Evolutionary conservation across 2,329 filamentous ascomycete genomes (phyloP), one percentile per base, ranked within the genome.

Genomic region (Thelonectria rubi): DNA sequence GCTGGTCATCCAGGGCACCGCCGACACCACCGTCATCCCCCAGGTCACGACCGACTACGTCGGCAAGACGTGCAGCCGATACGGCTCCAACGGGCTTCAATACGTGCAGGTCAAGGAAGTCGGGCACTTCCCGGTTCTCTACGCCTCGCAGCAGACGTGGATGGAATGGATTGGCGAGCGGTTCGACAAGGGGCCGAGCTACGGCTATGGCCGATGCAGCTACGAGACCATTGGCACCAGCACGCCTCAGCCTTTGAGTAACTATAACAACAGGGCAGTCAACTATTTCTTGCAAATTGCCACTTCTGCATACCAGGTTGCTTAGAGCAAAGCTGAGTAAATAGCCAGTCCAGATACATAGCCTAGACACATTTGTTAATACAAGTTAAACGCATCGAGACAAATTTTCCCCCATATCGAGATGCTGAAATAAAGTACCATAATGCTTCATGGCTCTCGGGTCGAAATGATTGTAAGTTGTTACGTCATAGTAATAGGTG

Each of bases 1-100:
- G 64, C 66, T 80, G 0, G 74, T 80, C 5, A 18, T 79, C 2
- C 76, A 78, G 50, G 78, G 77, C 12, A 69, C 66, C 2, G 58
- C 43, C 1, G 73, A 77, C 24, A 17, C 17, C 4, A 63, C 60
- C 18, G 47, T 73, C 3, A 58, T 64, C 0, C 63, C 64, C 20
- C 2, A 34, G 7, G 8, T 67, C 3, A 68, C 66, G 3, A 39
- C 55, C 5, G 17, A 43, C 7, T 64, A 58, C 9, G 70, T 73
- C 24, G 57, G 67, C 20, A 24, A 49, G 43, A 73, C 71, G 3
- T 73, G 71, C 42, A 20, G 52, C 11, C 47, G 24, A 4, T 66
- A 59, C 32, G 60, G 64, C 1, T 43, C 64, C 10, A 64, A 65
- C 18, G 54, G 54, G 3, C 48, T 71, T 2, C 49, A 55, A 3